Percentiles rank a stretch among this genome's conserved stretches.
phyloP scores from a whole-genome alignment of 2,329 filamentous ascomycete species.

The Alternaria atra region DNA sequence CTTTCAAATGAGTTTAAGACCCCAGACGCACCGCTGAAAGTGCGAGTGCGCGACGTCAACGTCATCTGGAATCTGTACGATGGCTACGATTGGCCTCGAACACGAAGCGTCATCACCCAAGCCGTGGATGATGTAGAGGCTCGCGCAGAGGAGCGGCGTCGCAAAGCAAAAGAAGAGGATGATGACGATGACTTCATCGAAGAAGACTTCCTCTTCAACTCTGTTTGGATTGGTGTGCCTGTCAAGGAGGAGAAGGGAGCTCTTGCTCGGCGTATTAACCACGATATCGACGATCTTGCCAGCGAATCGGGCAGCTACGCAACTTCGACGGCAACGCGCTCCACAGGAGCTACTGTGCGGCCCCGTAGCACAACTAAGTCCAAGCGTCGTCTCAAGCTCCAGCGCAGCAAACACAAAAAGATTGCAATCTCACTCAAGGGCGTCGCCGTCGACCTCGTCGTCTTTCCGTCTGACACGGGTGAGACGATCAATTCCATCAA shows the following conservation, averaged over 20 bases:
- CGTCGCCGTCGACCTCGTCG: conserved; percentile 80
- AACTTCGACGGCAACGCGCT: conserved; percentile 63
- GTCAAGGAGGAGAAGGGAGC: conserved; percentile 85
- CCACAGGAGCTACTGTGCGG: conserved; percentile 51
- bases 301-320: conserved; percentile 92
- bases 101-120: conserved; percentile 84
- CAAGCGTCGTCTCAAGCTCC: conserved; percentile 71
- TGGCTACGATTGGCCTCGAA: conserved; percentile 94
- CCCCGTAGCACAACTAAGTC: conserved; percentile 52
- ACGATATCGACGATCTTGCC: conserved; percentile 81
- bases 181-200: conserved; percentile 74
- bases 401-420: conserved; percentile 90
- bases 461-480: conserved; percentile 77
- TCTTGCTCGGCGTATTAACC: conserved; percentile 83
- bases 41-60: conserved; percentile 85
- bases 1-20: conserved; percentile 68
- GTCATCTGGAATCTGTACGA: conserved; percentile 98
- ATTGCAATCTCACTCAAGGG: conserved; percentile 93
- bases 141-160: conserved; percentile 78
- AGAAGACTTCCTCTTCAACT: conserved; percentile 97
- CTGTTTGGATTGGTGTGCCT: conserved; percentile 95
- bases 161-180: conserved; percentile 66
- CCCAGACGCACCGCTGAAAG: conserved; percentile 74
- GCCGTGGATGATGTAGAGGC: conserved; percentile 88
- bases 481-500: conserved; percentile 91